Conservation (phyloP, 2,329 filamentous ascomycete genomes). For the Podosphaera xanthii region DNA sequence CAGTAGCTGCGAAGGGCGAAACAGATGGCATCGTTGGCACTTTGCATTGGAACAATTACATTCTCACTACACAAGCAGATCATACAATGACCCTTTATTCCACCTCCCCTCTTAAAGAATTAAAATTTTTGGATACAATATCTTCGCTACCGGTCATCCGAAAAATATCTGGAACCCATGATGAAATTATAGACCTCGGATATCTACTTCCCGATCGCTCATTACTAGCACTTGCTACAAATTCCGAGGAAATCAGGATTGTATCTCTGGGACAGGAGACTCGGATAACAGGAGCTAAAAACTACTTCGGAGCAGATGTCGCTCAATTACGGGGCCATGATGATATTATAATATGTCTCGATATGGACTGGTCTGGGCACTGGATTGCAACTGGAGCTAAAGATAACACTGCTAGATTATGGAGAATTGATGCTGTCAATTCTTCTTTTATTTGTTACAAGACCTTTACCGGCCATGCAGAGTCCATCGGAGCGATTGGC, state of each 20-base stretch:
- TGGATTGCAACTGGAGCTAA: slow-evolving; percentile 95
- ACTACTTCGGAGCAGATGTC: slow-evolving; percentile 77
- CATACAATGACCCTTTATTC: slow-evolving; percentile 67
- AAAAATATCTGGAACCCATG: slow-evolving; percentile 84
- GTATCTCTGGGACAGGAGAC: slow-evolving; percentile 37
- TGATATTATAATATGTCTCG: slow-evolving; percentile 86
- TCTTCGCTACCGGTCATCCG: slow-evolving; percentile 26
- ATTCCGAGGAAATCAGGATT: slow-evolving; percentile 78
- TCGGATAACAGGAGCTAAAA: slow-evolving; percentile 15
- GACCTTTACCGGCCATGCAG: slow-evolving; percentile 74
- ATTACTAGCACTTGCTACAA: slow-evolving; percentile 74
- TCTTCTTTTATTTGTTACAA: slow-evolving; percentile 60
- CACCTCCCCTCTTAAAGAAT: slow-evolving; percentile 20
- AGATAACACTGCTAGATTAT: slow-evolving; percentile 81
- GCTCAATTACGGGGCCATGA: slow-evolving; percentile 72
- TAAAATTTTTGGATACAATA: slow-evolving; percentile 16
- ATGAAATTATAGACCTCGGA: slow-evolving; percentile 87
- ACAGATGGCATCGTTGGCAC: slow-evolving; percentile 48
- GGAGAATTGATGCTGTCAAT: slow-evolving; percentile 59
- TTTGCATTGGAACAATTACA: slow-evolving; percentile 40
- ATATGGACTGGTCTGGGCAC: slow-evolving; percentile 88
- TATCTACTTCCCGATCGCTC: slow-evolving; percentile 66
- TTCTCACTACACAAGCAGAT: slow-evolving; percentile 70
- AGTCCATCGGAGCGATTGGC: slow-evolving; percentile 77
- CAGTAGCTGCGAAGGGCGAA: slow-evolving; percentile 39